Base-by-base conservation (phyloP, 2,329 filamentous ascomycete genomes). In the Scedosporium minutisporum region DNA sequence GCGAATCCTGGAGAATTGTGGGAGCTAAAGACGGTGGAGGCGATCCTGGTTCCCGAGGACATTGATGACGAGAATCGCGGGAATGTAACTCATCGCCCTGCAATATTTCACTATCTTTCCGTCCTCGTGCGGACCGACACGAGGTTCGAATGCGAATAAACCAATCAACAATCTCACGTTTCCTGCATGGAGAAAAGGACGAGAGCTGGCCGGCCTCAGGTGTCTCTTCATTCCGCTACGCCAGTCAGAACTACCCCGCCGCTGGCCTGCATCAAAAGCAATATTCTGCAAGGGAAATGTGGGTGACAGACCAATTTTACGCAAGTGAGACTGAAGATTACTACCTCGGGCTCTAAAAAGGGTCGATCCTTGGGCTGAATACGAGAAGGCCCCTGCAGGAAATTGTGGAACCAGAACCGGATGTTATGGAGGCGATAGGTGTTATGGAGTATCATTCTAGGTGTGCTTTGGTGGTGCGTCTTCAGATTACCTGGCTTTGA, bases 61-160 rank as follows among this genome's bases (percentile, higher is more conserved):
- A 10, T 23, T 3, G 51, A 55, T 3, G 29, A 53, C 48, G n/a
- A 55, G 21, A 53, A 53, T 10, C 1, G 4, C 10, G 51, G n/a
- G 25, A 2, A 25, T 16, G 51, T 25, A 18, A 46, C 23, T 10
- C 60, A 62, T 18, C 29, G 33, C 27, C 60, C 60, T 21, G 60
- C 55, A 10, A 62, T 62, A 10, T 23, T 33, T 23, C 51, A 62
- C 16, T 25, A 62, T 41, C 6, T 62, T 5, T 51, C 21, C 18
- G 38, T 58, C 16, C 51, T 62, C 4, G 51, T 57, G 9, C 29
- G 60, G 51, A 62, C 60, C 21, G 38, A 62, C 23, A 41, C 48
- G 42, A 9, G 23, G 12, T 10, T 61, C 23, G 48, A 21, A 25
- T 25, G n/a, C 16, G 21, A 53, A 21, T 53, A 53, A 23, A 21